phyloP scores from a whole-genome alignment of 2,329 filamentous ascomycete species.

The Colletotrichum melonis region DNA sequence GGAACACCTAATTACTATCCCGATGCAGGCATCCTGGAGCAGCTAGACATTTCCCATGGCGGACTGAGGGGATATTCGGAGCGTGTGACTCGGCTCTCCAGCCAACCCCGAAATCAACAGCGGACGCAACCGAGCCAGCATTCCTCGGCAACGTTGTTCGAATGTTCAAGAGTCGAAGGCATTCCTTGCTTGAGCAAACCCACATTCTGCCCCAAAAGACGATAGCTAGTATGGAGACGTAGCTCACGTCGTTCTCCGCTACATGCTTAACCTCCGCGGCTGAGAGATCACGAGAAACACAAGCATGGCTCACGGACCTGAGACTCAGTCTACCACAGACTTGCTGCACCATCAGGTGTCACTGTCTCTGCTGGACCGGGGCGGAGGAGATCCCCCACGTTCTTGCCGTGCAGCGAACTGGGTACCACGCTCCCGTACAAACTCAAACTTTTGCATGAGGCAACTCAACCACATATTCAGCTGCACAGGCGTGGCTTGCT shows the following conservation, averaged over 20 bases:
- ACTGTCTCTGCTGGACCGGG: neutral
- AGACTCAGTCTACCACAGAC: conserved; percentile 16
- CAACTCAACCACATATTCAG: conserved; percentile 9
- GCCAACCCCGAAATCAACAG: neutral
- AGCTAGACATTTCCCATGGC: neutral
- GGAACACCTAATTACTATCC: neutral
- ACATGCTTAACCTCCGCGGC: neutral
- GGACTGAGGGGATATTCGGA: neutral
- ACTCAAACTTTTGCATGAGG: conserved; percentile 15
- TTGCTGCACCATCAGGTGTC: conserved; percentile 12
- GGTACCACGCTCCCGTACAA: neutral
- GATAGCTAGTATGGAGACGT: neutral
- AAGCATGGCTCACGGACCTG: conserved; percentile 13
- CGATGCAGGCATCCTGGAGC: neutral
- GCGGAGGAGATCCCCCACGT: neutral
- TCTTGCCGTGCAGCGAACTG: conserved; percentile 4
- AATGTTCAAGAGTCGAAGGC: neutral
- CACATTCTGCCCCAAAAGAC: neutral
- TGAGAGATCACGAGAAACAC: neutral
- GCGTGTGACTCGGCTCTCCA: neutral
- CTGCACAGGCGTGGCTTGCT: conserved; percentile 15
- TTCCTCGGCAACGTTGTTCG: neutral
- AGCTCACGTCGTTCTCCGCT: neutral
- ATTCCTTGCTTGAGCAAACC: neutral
- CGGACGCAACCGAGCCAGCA: neutral